Evolutionary conservation across 2,329 filamentous ascomycete species (phyloP).

Genomic region (Monosporascus cannonballus): DNA sequence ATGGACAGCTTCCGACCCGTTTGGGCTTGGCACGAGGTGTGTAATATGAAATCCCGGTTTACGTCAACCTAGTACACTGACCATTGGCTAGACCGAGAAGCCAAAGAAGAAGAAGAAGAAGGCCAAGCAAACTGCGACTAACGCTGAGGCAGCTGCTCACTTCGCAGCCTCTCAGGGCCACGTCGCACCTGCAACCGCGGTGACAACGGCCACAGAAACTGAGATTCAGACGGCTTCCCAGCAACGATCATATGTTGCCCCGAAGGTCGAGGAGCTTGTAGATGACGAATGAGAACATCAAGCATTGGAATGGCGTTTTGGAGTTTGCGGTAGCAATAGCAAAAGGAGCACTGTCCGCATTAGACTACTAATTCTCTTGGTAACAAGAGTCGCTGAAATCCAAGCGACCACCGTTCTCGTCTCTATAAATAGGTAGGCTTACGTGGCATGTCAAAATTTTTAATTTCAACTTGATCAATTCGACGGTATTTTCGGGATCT

Average conservation of each 20-base stretch:
- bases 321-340: slow-evolving; percentile 8
- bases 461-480: no score
- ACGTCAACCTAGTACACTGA: slow-evolving; percentile 2
- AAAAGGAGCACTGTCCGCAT: slow-evolving; percentile 9
- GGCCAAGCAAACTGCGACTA: slow-evolving; percentile 28
- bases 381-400: not conserved
- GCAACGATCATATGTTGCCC: slow-evolving; percentile 38
- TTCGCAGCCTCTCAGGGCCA: slow-evolving; percentile 50
- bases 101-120: slow-evolving; percentile 55
- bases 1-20: slow-evolving; percentile 93
- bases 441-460: no score
- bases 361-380: not conserved
- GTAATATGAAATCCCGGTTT: slow-evolving; percentile 20
- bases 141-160: slow-evolving; percentile 27
- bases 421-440: no score
- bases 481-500: no score
- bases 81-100: slow-evolving; percentile 22
- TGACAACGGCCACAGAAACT: slow-evolving; percentile 51
- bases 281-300: slow-evolving; percentile 37
- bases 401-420: not conserved
- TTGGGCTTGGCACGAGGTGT: slow-evolving; percentile 97
- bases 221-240: slow-evolving; percentile 41
- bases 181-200: slow-evolving; percentile 45
- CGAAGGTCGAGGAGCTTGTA: slow-evolving; percentile 46
- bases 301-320: slow-evolving; percentile 18